A percentile compares a stretch with the other conserved stretches of the same genome.
phyloP scores from a whole-genome alignment of 495 filamentous ascomycete species.

The Tuber umbilicatum region DNA sequence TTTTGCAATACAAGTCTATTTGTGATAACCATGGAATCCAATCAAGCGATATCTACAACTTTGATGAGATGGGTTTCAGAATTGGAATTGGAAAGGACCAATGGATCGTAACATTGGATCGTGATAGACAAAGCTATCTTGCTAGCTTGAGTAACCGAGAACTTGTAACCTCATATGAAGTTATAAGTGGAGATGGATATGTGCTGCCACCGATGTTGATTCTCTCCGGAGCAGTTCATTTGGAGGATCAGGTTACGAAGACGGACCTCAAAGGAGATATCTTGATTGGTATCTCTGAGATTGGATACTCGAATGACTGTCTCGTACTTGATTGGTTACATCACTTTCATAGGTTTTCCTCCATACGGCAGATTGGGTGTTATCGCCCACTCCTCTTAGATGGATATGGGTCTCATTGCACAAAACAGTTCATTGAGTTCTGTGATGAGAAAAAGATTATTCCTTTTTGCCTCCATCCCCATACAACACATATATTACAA shows the following conservation, averaged over 20 bases:
- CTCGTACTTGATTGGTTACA: too few species aligned
- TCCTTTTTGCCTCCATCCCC: too few species aligned
- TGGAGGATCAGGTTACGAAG: background rate
- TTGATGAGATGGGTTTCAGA: conserved; percentile 38
- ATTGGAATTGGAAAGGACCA: conserved; percentile 32
- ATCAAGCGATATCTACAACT: conserved; percentile 31
- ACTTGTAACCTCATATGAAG: conserved; percentile 13
- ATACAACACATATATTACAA: too few species aligned
- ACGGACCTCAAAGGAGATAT: background rate
- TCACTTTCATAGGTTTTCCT: too few species aligned
- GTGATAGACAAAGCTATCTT: conserved; percentile 1
- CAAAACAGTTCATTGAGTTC: too few species aligned
- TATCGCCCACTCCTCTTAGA: too few species aligned
- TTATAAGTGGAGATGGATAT: conserved; percentile 16
- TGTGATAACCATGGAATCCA: conserved; percentile 13
- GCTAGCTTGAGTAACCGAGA: conserved; percentile 16
- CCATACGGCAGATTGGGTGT: too few species aligned
- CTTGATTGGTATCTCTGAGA: too few species aligned
- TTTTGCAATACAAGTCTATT: conserved; percentile 12
- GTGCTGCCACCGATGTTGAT: conserved; percentile 25
- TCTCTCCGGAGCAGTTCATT: background rate
- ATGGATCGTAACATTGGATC: conserved; percentile 9
- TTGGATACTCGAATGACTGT: background rate
- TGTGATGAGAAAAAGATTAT: too few species aligned
- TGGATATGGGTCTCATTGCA: too few species aligned